These are phyloP conservation scores for Russula olivacea DNA, from an alignment of 768 basidiomycete species.

Conservation along the genomic window DNA sequence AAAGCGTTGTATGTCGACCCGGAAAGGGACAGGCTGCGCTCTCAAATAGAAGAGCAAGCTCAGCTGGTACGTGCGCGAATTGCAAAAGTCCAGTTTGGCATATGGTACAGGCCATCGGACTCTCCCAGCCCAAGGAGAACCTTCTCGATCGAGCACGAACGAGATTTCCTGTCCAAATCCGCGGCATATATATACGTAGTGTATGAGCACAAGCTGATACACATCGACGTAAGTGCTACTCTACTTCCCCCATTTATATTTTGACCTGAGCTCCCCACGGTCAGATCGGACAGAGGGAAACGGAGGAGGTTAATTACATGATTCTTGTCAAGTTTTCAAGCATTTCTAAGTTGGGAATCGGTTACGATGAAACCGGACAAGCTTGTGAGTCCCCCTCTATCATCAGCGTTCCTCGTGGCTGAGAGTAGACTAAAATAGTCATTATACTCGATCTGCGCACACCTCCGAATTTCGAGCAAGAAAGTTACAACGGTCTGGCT, in stretches of 20 bases:
- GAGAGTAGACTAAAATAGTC: neutral
- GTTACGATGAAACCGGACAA: constrained; percentile 11
- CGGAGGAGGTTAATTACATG: constrained; percentile 8
- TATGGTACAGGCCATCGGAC: constrained; percentile 39
- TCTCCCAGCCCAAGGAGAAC: constrained; percentile 25
- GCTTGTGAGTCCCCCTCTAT: constrained; percentile 1
- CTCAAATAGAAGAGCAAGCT: constrained; percentile 32
- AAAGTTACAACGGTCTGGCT: constrained; percentile 49
- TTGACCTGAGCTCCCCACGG: neutral
- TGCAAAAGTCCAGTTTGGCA: constrained; percentile 60
- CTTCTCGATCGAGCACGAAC: constrained; percentile 70
- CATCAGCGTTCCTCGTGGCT: neutral
- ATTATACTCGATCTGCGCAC: constrained; percentile 26
- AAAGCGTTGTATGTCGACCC: constrained; percentile 33
- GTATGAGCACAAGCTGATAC: constrained; percentile 63
- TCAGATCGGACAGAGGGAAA: constrained; percentile 18
- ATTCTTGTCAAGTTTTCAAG: constrained; percentile 20
- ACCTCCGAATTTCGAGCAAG: constrained; percentile 58
- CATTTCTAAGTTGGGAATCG: constrained; percentile 21
- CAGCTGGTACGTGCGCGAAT: constrained; percentile 46
- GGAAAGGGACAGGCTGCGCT: constrained; percentile 29
- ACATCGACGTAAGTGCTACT: constrained; percentile 44
- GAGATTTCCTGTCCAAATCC: constrained; percentile 40
- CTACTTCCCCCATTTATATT: neutral
- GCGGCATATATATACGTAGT: constrained; percentile 55